These are phyloP conservation scores for Linanthus parryae DNA, from an alignment of 148 eudicot genomes.

Conservation along the genomic window DNA sequence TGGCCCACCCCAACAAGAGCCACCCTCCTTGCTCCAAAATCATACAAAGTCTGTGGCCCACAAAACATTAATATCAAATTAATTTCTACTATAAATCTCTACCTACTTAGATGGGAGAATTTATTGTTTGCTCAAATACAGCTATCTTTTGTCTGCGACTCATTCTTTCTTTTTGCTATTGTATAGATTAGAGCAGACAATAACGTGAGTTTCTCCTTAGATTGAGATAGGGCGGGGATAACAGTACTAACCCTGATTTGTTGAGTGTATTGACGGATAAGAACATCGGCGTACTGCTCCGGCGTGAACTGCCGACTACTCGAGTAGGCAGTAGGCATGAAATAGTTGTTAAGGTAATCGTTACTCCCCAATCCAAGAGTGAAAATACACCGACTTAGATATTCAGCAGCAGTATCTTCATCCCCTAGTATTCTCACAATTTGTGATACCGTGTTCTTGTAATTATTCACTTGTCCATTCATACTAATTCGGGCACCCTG, in stretches of 20 bases:
- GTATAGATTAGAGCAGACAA: too few relatives aligned
- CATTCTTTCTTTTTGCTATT: too few relatives aligned
- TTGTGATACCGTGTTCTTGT: slow-evolving; percentile 36
- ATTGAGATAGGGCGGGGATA: too few relatives aligned
- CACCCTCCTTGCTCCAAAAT: slow-evolving; percentile 50
- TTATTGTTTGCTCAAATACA: too few relatives aligned
- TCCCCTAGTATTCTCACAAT: slow-evolving; percentile 34
- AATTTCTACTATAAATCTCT: neutral
- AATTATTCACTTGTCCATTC: slow-evolving; percentile 35
- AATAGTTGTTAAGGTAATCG: slow-evolving; percentile 57
- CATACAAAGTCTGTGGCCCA: slow-evolving; percentile 19
- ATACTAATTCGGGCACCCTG: slow-evolving; percentile 38
- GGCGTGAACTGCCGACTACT: slow-evolving; percentile 30
- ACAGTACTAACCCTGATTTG: slow-evolving; percentile 39
- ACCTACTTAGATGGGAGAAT: neutral
- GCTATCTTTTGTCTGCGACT: too few relatives aligned
- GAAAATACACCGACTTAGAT: slow-evolving; percentile 39
- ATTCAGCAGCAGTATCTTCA: slow-evolving; percentile 29
- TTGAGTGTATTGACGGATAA: slow-evolving; percentile 30
- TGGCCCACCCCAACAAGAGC: slow-evolving; percentile 42
- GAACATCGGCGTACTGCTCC: slow-evolving; percentile 39
- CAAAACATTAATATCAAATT: neutral
- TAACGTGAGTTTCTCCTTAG: too few relatives aligned
- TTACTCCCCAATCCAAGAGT: slow-evolving; percentile 47
- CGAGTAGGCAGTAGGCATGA: slow-evolving; percentile 38